Evolutionary conservation across 768 basidiomycete genomes (phyloP), one percentile per base, ranked within the genome.

Genomic region (Boletus vinaceobasis): DNA sequence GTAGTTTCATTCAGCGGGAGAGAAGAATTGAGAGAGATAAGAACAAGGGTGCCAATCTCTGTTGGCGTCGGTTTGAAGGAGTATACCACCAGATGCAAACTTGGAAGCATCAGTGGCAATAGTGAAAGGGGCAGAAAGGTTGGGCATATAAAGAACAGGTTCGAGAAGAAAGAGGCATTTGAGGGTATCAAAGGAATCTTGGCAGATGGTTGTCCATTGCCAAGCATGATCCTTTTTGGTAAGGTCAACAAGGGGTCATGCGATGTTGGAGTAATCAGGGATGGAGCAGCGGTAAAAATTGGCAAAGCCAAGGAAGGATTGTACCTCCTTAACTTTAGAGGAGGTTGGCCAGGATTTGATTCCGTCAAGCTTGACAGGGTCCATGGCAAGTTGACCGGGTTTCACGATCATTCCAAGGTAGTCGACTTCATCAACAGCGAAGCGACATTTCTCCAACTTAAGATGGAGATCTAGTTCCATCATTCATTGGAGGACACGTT

Each of bases 31-130:
- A 0, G 40, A 40, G 5, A 40, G 40, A 3, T 40, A 40, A 6
- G 37, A 38, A 0, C n/a, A 38, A 4, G 37, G 37, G 0, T 38
- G 37, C 37, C 37, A 38, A 0, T 38, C 21, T 0, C 40, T 3
- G 2, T 40, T 23, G n/a, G 4, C 0, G 2, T 38, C 37, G 0
- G 17, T n/a, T 3, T 38, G 17, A 0, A 38, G n/a, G 37, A 38
- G n/a, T 0, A 38, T 19, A 0, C n/a, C n/a, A 0, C 15, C n/a
- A 2, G 8, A 10, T 0, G 37, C n/a, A 2, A 4, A 38, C 2
- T 38, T 38, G 0, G 9, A 19, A 5, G 35, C 7, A 0, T 36
- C 15, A 3, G 35, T 36, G 35, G 35, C 15, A 17, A 36, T 36
- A 2, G 35, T 1, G 1, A 36, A 36, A 6, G 35, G 35, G 6